These are phyloP conservation scores for Aspergillus versicolor DNA, from an alignment of 2,329 filamentous ascomycete species.

Conservation along the genomic window DNA sequence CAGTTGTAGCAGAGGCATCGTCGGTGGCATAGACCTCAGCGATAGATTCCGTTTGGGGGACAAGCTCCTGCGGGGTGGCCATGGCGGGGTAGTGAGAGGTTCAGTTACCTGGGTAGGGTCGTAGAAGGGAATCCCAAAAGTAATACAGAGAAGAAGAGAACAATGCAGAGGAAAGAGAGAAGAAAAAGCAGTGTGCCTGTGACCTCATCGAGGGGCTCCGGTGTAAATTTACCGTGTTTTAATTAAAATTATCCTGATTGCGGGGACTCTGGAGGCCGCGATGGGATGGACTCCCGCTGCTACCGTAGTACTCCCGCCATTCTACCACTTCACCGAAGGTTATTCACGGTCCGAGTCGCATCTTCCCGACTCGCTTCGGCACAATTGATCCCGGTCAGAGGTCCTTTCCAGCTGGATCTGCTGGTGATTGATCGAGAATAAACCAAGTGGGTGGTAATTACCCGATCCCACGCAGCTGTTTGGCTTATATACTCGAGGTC, in stretches of 20 bases:
- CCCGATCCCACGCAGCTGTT: neutral
- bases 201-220: neutral
- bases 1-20: conserved; percentile 71
- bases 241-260: conserved; percentile 5
- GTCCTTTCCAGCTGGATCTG: neutral
- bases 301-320: neutral
- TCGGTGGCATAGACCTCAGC: conserved; percentile 80
- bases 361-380: neutral
- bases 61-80: conserved; percentile 47
- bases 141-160: neutral
- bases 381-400: neutral
- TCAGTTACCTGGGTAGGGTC: neutral
- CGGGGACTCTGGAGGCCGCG: neutral
- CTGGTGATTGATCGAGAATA: neutral
- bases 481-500: neutral
- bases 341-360: conserved; percentile 1
- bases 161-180: neutral
- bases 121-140: conserved; percentile 3
- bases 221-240: neutral
- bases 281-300: neutral
- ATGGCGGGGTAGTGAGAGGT: conserved; percentile 33
- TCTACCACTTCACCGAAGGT: neutral
- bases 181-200: neutral
- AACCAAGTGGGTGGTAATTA: neutral
- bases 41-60: conserved; percentile 74